These are phyloP conservation scores for Ophiocordyceps camponoti-leonardi DNA, from an alignment of 2,329 filamentous ascomycete species.

Conservation along the genomic window DNA sequence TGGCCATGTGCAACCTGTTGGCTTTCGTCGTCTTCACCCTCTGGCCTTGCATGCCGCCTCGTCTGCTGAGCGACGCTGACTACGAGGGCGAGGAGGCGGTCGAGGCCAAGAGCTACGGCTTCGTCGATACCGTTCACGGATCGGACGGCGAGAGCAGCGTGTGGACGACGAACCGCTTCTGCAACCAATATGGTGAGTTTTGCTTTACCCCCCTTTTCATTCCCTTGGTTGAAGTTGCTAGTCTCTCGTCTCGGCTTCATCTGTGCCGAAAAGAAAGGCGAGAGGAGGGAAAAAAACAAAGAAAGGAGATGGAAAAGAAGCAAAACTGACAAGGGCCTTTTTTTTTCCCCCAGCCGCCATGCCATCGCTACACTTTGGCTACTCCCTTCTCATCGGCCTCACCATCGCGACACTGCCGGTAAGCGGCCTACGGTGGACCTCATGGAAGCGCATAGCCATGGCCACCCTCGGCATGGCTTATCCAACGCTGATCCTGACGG, in stretches of 20 bases:
- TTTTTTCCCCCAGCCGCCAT: slow-evolving; percentile 44
- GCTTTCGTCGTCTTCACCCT: slow-evolving; percentile 45
- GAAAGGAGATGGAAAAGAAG: too few species aligned
- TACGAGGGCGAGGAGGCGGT: slow-evolving; percentile 37
- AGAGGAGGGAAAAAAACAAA: background rate
- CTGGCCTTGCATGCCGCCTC: slow-evolving; percentile 47
- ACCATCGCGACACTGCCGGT: slow-evolving; percentile 52
- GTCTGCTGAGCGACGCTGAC: slow-evolving; percentile 36
- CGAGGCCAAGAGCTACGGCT: slow-evolving; percentile 42
- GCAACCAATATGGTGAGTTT: slow-evolving; percentile 51
- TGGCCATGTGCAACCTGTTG: slow-evolving; percentile 43
- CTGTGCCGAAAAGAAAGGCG: background rate
- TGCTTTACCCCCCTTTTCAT: background rate
- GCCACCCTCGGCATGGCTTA: slow-evolving; percentile 40
- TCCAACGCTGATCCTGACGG: slow-evolving; percentile 45
- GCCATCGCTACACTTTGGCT: slow-evolving; percentile 62
- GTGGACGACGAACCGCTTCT: slow-evolving; percentile 50
- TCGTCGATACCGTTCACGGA: slow-evolving; percentile 43
- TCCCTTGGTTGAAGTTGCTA: too few species aligned
- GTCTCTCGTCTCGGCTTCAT: too few species aligned
- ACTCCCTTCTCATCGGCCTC: slow-evolving; percentile 54
- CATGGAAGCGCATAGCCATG: slow-evolving; percentile 29
- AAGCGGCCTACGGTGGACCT: slow-evolving; percentile 30
- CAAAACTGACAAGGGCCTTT: too few species aligned
- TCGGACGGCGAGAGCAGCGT: slow-evolving; percentile 39